Conservation (phyloP, 768 basidiomycete species). For the Podaxis sp. region DNA sequence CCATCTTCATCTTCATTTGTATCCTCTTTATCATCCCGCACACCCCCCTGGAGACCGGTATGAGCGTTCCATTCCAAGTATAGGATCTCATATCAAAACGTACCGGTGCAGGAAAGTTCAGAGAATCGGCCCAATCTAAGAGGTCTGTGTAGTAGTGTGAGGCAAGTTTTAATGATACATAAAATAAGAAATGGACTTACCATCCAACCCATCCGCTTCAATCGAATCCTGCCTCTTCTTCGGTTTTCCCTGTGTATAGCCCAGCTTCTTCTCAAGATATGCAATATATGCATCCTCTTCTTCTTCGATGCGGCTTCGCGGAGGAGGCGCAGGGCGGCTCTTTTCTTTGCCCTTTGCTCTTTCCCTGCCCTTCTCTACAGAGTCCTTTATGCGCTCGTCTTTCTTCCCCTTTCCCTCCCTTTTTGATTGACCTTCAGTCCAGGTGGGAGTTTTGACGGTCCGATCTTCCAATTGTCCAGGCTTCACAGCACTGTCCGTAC, state of each 20-base stretch:
- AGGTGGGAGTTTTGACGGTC: neutral
- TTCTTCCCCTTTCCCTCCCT: neutral
- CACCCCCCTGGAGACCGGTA: slow-evolving; percentile 1
- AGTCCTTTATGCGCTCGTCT: slow-evolving; percentile 1
- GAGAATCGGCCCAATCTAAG: slow-evolving; percentile 48
- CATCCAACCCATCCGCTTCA: slow-evolving; percentile 83
- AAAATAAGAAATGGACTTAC: slow-evolving; percentile 38
- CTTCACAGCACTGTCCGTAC: slow-evolving; percentile 18
- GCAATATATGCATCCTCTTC: slow-evolving; percentile 87
- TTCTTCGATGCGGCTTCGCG: slow-evolving; percentile 32
- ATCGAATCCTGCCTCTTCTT: slow-evolving; percentile 43
- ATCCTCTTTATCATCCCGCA: slow-evolving; percentile 25
- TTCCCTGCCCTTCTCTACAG: slow-evolving; percentile 3
- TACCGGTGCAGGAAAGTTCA: slow-evolving; percentile 22
- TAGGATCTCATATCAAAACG: slow-evolving; percentile 13
- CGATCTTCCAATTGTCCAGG: neutral
- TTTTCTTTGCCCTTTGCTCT: slow-evolving; percentile 12
- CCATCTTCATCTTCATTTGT: slow-evolving; percentile 27
- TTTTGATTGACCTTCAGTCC: neutral
- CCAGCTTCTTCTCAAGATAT: slow-evolving; percentile 78
- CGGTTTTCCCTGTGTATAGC: slow-evolving; percentile 45
- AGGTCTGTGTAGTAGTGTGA: slow-evolving; percentile 40
- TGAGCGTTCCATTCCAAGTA: neutral
- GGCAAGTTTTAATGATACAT: neutral
- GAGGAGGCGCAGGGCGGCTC: neutral